Conservation (phyloP, 2,329 filamentous ascomycete species). For the Pestalotiopsis sp. region DNA sequence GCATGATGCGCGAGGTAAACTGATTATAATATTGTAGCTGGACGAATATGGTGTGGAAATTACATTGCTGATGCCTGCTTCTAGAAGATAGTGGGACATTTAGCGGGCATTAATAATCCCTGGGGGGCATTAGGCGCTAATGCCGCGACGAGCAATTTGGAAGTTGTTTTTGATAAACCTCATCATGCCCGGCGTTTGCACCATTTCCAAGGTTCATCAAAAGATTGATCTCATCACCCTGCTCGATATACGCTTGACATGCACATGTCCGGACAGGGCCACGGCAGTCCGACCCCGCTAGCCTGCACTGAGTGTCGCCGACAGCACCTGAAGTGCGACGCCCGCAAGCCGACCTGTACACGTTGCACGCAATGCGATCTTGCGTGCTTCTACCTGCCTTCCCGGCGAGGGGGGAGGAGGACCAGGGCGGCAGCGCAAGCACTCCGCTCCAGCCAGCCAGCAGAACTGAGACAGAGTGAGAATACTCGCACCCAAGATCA, state of each 20-base stretch:
- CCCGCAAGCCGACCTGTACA: not conserved
- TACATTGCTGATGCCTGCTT: not conserved
- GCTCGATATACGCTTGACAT: not conserved
- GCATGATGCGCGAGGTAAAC: not conserved
- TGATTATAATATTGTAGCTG: not conserved
- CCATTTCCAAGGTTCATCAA: not conserved
- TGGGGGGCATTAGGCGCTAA: not conserved
- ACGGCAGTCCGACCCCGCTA: not conserved
- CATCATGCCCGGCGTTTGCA: not conserved
- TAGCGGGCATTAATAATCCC: not conserved
- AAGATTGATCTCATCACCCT: not conserved
- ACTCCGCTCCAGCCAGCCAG: not conserved
- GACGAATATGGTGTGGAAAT: not conserved
- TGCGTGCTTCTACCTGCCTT: not conserved
- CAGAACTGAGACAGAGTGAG: not conserved
- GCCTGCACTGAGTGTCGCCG: conserved; percentile 4
- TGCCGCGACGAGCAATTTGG: not conserved
- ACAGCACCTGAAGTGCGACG: conserved; percentile 6
- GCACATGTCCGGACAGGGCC: not conserved
- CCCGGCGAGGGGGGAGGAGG: conserved; percentile 1
- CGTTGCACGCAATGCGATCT: conserved; percentile 1
- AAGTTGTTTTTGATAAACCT: not conserved
- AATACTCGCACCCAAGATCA: not conserved
- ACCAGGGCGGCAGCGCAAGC: not conserved
- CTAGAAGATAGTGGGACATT: not conserved